Base-by-base conservation (phyloP, 2,329 filamentous ascomycete genomes). In the Arthrobotrys sphaeroides region DNA sequence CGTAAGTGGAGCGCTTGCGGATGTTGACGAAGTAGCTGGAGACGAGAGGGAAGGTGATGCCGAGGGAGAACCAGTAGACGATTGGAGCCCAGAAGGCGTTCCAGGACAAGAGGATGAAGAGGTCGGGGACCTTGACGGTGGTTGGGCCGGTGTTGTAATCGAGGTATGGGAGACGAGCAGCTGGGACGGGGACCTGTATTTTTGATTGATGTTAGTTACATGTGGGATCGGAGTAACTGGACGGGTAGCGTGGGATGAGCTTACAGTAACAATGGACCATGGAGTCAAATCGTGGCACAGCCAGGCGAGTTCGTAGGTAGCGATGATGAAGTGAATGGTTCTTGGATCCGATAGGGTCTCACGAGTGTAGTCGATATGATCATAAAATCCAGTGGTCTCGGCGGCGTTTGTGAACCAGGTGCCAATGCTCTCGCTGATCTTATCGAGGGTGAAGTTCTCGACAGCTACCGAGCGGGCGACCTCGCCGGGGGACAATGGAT, bases 1-100 rank as follows among this genome's bases (percentile, higher is more conserved):
- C 95, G 78, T 74, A 74, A 7, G 70, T 74, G 45, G 61, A 61
- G 20, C 57, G 43, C 36, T 74, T 74, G 70, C 70, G 62, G 31
- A 74, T 49, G 55, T 74, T 74, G 26, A 74, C 55, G 59, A 74
- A 74, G 55, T 74, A 74, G 62, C 70, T 74, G 24, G 62, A 40
- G 1, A 74, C 38, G 38, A 74, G 55, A 12, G 70, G 70, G 62
- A 68, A 68, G 9, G 70, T 62, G 55, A 74, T 45, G 31, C 62
- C 70, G 31, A 74, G 70, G 5, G 70, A 62, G 62, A 74, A 74
- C 70, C 70, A 74, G 64, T 74, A 74, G 38, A 68, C n/a, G 26
- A 74, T 49, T 4, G 70, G 70, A 13, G 62, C 62, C 70, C 70
- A 74, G 47, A 74, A 74, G 26, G 24, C 36, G n/a, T 47, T 28